Evolutionary conservation across 2,329 filamentous ascomycete species (phyloP), one percentile per base, ranked within the genome.

Genomic region (Pyrenophora graminea): DNA sequence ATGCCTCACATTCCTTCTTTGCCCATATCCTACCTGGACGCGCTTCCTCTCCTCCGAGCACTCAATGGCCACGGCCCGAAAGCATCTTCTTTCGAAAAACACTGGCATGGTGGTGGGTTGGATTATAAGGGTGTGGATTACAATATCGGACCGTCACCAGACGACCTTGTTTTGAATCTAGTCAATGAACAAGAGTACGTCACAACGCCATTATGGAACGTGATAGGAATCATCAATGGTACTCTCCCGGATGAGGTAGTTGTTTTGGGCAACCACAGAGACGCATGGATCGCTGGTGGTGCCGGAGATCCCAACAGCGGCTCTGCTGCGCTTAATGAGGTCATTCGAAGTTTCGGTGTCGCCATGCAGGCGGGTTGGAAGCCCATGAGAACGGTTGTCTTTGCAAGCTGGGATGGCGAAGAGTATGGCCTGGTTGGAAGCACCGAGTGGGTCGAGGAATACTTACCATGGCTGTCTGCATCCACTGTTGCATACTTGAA

Each of bases 391-490:
- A 97, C 93, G 0, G 90, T 97, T 49, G 90, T 97, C 34, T 93
- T 97, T 67, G 91, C 89, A 0, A 77, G 77, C 48, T 87, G 84
- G 84, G 79, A 82, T 37, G 84, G 83, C 3, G 83, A 84, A 74
- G 91, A 96, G 72, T 96, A 96, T 60, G 90, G 89, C 0, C 80
- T 96, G 4, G 74, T 96, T 12, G 92, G 92, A 4, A 91, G 87
- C 45, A 96, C 92, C 0, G 92, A 96, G 68, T 96, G 91, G 91
- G 90, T 96, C 0, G 91, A 96, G 68, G 90, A 96, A 60, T 90
- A 90, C 63, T 74, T 95, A 0, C 87, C 89, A 0, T 96, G 91
- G 91, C 81, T 96, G 10, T 80, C 81, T 2, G 79, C 80, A 3
- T 81, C 88, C 34, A 88, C 86, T 49, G 82, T 96, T 13, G 90